A percentile compares a stretch with the other conserved stretches of the same genome.
These are phyloP conservation scores for Tolypocladium capitatum DNA, from an alignment of 2,329 filamentous ascomycete species.

Conservation along the genomic window DNA sequence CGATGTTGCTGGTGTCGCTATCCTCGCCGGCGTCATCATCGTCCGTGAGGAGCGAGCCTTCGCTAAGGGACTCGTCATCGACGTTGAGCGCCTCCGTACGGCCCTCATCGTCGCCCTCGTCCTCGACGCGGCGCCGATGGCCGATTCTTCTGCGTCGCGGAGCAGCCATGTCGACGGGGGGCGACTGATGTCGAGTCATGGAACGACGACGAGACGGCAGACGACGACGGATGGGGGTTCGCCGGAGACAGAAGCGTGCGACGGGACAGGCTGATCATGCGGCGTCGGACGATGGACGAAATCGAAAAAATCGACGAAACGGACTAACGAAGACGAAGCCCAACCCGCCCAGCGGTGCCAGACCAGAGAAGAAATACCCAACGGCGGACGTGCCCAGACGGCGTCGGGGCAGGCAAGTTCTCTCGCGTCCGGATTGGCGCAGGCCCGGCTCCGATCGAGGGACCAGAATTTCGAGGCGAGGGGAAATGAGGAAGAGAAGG, in stretches of 20 bases:
- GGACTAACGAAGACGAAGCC: conserved; percentile 4
- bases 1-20: conserved; percentile 51
- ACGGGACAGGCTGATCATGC: conserved; percentile 15
- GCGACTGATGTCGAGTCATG: conserved; percentile 4
- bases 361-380: conserved; percentile 4
- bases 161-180: conserved; percentile 19
- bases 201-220: conserved; percentile 14
- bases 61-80: conserved; percentile 53
- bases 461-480: conserved; percentile 3
- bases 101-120: conserved; percentile 58
- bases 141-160: conserved; percentile 53
- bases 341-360: conserved; percentile 11
- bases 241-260: conserved; percentile 15
- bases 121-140: conserved; percentile 54
- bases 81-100: conserved; percentile 40
- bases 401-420: background rate
- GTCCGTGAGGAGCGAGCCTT: conserved; percentile 49
- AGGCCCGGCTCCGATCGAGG: background rate
- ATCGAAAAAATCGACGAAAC: background rate
- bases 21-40: conserved; percentile 46
- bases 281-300: conserved; percentile 5
- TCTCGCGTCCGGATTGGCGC: background rate
- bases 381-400: background rate
- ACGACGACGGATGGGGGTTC: conserved; percentile 13
- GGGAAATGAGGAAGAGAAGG: conserved; percentile 8